Conservation (phyloP, 768 basidiomycete species). For the Phanerochaete sordida region DNA sequence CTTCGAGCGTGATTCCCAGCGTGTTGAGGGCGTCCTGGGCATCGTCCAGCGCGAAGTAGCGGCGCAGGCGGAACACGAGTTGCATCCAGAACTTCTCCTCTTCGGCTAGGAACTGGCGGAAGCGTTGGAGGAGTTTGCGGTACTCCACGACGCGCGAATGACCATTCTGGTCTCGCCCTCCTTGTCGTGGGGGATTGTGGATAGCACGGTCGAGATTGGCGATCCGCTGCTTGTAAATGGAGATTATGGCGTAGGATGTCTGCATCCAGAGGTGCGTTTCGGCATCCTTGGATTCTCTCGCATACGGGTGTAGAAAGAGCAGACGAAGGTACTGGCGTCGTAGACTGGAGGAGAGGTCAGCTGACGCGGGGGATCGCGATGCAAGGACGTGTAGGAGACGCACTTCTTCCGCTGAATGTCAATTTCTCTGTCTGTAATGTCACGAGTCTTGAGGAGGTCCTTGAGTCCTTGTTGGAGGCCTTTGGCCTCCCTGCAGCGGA, state of each 20-base stretch:
- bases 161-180: conserved; percentile 24
- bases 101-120: conserved; percentile 83
- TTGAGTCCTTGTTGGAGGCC: conserved; percentile 70
- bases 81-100: conserved; percentile 93
- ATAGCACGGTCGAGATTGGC: conserved; percentile 58
- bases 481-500: conserved; percentile 67
- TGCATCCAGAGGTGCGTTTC: conserved; percentile 91
- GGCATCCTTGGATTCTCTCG: conserved; percentile 72
- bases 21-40: conserved; percentile 52
- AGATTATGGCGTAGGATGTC: conserved; percentile 83
- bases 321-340: conserved; percentile 68
- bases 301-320: conserved; percentile 63
- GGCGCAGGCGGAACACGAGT: conserved; percentile 70
- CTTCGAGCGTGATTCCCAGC: conserved; percentile 52
- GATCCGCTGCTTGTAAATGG: conserved; percentile 76
- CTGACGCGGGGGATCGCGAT: conserved; percentile 16
- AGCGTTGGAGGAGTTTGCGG: conserved; percentile 82
- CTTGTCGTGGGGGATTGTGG: conserved; percentile 30
- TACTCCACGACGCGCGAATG: conserved; percentile 69
- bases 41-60: conserved; percentile 67
- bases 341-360: conserved; percentile 41
- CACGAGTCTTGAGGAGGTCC: conserved; percentile 66
- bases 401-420: conserved; percentile 87
- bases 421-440: conserved; percentile 82
- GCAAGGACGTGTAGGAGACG: conserved; percentile 27